phyloP scores from a whole-genome alignment of 371 early-diverging fungal species.

The Cokeromyces recurvatus region DNA sequence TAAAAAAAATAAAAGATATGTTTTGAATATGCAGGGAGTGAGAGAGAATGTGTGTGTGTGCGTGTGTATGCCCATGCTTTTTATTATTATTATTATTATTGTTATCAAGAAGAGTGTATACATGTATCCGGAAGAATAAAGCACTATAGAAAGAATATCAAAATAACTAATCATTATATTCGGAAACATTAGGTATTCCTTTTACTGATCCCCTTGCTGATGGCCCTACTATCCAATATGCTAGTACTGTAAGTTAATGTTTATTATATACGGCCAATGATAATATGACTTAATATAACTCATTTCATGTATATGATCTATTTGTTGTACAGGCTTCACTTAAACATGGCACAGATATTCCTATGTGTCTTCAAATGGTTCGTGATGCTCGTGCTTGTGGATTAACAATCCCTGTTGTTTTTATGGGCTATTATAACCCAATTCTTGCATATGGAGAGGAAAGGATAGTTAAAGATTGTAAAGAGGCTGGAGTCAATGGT shows the following conservation, averaged over 20 bases:
- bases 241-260: slow-evolving; percentile 64
- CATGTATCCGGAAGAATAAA: too few species aligned
- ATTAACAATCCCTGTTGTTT: slow-evolving; percentile 85
- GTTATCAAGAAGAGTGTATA: too few species aligned
- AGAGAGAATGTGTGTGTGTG: background rate
- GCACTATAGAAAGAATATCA: too few species aligned
- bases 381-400: slow-evolving; percentile 78
- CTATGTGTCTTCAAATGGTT: slow-evolving; percentile 77
- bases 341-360: slow-evolving; percentile 71
- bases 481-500: slow-evolving; percentile 86
- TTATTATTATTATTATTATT: too few species aligned
- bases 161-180: too few species aligned
- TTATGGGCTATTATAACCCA: slow-evolving; percentile 99
- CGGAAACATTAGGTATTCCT: slow-evolving; percentile 77
- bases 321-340: slow-evolving; percentile 63
- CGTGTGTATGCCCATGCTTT: background rate
- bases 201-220: slow-evolving; percentile 98
- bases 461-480: slow-evolving; percentile 76
- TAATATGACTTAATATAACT: too few species aligned
- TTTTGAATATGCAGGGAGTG: background rate
- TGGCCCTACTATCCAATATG: slow-evolving; percentile 94
- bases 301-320: background rate
- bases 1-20: too few species aligned
- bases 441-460: slow-evolving; percentile 90
- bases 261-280: too few species aligned